Conservation (phyloP, 331 rosid genomes). For the Quercus lobata region DNA sequence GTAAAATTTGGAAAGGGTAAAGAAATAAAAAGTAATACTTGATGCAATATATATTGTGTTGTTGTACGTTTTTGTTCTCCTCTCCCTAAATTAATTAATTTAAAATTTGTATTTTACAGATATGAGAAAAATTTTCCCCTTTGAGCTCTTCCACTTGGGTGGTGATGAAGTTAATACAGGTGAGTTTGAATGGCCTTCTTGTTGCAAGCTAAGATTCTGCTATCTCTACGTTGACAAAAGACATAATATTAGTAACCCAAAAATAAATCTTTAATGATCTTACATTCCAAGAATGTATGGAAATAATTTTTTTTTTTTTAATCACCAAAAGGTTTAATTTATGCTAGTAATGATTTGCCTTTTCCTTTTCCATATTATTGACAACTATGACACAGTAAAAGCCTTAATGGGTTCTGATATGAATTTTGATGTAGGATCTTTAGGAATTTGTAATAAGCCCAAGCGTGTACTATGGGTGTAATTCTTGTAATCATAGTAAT, state of each 20-base stretch:
- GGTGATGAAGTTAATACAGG: slow-evolving; percentile 99
- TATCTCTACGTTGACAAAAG: slow-evolving; percentile 12
- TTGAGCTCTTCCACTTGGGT: slow-evolving; percentile 97
- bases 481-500: too few species aligned
- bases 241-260: neutral
- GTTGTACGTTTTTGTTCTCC: neutral
- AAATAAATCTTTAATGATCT: slow-evolving; percentile 8
- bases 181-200: slow-evolving; percentile 38
- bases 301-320: neutral
- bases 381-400: neutral
- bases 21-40: neutral
- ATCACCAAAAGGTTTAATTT: neutral
- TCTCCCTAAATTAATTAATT: neutral
- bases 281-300: neutral
- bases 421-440: too few species aligned
- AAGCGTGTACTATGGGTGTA: too few species aligned
- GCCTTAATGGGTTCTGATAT: too few species aligned
- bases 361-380: neutral
- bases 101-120: slow-evolving; percentile 44
- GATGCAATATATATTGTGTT: neutral
- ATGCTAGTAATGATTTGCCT: neutral
- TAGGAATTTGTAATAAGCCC: too few species aligned
- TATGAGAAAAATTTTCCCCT: slow-evolving; percentile 89
- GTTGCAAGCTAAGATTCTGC: slow-evolving; percentile 13
- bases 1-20: neutral